Evolutionary conservation across 2,329 filamentous ascomycete species (phyloP).

Genomic region (Cadophora sp.): DNA sequence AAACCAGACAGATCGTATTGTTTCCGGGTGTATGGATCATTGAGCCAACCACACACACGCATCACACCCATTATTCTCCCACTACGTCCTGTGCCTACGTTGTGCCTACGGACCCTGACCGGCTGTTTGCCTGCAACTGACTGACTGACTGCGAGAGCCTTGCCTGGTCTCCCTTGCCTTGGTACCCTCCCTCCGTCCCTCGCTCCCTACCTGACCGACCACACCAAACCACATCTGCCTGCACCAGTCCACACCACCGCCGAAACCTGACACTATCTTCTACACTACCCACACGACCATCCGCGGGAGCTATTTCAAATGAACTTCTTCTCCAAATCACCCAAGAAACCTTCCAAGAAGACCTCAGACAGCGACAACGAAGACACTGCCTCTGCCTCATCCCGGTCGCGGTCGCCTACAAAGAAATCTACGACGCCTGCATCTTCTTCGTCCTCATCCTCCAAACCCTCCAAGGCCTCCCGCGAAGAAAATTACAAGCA

Average conservation of each 20-base stretch:
- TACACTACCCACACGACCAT: constrained; percentile 17
- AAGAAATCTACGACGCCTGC: constrained; percentile 41
- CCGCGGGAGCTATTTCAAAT: constrained; percentile 38
- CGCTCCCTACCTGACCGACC: neutral
- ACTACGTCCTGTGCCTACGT: constrained; percentile 23
- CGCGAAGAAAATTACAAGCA: constrained; percentile 41
- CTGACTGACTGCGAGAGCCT: neutral
- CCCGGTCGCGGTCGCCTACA: constrained; percentile 41
- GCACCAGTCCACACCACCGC: constrained; percentile 13
- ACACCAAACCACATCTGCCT: constrained; percentile 13
- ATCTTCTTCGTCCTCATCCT: constrained; percentile 26
- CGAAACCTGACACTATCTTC: constrained; percentile 13
- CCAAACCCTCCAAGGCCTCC: constrained; percentile 39
- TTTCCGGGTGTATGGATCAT: constrained; percentile 29
- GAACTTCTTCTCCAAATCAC: constrained; percentile 47
- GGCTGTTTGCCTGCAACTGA: constrained; percentile 14
- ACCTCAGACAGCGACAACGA: constrained; percentile 38
- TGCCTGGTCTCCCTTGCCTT: neutral
- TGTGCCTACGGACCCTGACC: constrained; percentile 17
- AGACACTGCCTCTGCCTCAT: constrained; percentile 34
- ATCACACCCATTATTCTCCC: constrained; percentile 16
- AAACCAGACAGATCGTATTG: constrained; percentile 12
- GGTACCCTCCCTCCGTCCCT: neutral
- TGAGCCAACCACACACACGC: constrained; percentile 29
- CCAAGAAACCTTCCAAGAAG: constrained; percentile 45